phyloP scores from a whole-genome alignment of 257 asterid species.

The Linaria vulgaris region DNA sequence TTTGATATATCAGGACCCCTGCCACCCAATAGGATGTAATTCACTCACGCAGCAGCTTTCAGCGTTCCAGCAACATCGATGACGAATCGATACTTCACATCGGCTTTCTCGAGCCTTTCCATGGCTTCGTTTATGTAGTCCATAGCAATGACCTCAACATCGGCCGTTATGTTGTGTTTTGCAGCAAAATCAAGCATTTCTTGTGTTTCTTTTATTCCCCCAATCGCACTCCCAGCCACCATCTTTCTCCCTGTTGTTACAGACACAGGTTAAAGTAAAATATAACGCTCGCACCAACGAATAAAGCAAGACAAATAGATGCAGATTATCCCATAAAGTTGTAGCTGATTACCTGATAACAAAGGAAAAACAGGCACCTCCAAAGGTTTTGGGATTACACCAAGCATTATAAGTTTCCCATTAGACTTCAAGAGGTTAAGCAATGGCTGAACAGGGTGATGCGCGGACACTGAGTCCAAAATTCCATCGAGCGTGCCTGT shows the following conservation, averaged over 20 bases:
- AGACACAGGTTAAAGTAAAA: not conserved
- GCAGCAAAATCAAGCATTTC: constrained; percentile 35
- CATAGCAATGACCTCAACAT: constrained; percentile 35
- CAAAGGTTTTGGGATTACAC: constrained; percentile 28
- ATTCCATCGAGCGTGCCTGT: constrained; percentile 35
- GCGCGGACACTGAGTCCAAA: constrained; percentile 31
- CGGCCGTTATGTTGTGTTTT: constrained; percentile 35
- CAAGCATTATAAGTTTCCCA: constrained; percentile 35
- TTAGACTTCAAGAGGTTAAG: constrained; percentile 32
- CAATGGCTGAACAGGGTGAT: constrained; percentile 28
- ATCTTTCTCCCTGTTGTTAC: constrained; percentile 28
- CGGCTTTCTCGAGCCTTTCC: constrained; percentile 34
- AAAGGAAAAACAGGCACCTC: constrained; percentile 33
- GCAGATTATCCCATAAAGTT: not conserved
- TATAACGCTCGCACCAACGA: not conserved
- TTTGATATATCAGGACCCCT: too few species aligned
- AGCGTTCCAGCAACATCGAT: constrained; percentile 31
- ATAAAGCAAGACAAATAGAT: too few species aligned
- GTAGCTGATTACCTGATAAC: constrained; percentile 25
- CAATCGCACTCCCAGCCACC: constrained; percentile 31
- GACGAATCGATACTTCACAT: constrained; percentile 38
- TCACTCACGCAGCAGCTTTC: constrained; percentile 16
- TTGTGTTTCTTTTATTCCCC: constrained; percentile 35
- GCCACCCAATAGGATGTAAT: not conserved
- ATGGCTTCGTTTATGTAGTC: constrained; percentile 32